Evolutionary conservation across 2,329 filamentous ascomycete species (phyloP).

Genomic region (Zymoseptoria tritici): DNA sequence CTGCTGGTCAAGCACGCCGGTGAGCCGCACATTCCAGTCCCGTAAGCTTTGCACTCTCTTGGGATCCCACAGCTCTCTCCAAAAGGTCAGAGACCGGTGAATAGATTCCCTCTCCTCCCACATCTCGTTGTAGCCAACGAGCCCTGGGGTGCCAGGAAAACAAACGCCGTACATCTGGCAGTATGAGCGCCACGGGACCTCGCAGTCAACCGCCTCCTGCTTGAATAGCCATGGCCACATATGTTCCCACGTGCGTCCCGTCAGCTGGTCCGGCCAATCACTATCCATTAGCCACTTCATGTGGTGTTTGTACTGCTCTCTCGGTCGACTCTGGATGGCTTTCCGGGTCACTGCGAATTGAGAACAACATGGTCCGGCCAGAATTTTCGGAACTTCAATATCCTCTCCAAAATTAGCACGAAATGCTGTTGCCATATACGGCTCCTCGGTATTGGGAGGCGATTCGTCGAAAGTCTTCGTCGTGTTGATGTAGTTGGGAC

Average conservation of each 20-base stretch:
- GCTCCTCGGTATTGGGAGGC: conserved; percentile 8
- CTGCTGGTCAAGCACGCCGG: conserved; percentile 5
- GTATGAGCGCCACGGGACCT: not conserved
- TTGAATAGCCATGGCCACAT: conserved; percentile 13
- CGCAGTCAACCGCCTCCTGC: conserved; percentile 4
- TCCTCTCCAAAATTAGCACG: conserved; percentile 11
- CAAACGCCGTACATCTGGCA: conserved; percentile 8
- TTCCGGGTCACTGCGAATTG: conserved; percentile 12
- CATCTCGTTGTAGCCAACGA: conserved; percentile 6
- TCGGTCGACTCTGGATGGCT: conserved; percentile 6
- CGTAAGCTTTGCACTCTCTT: not conserved
- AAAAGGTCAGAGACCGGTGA: conserved; percentile 1
- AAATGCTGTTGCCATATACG: conserved; percentile 10
- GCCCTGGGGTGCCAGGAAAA: not conserved
- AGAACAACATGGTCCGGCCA: conserved; percentile 15
- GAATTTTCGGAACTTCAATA: conserved; percentile 4
- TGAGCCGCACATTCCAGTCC: not conserved
- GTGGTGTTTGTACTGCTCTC: conserved; percentile 9
- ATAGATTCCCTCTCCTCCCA: conserved; percentile 5
- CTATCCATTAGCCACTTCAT: conserved; percentile 11
- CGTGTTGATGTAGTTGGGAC: conserved; percentile 12
- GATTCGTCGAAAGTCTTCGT: conserved; percentile 6
- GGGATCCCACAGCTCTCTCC: conserved; percentile 1
- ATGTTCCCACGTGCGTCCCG: conserved; percentile 14
- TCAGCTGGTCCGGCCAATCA: conserved; percentile 7